phyloP scores from a whole-genome alignment of 805 yeast species.

The Candida bentonensis region DNA sequence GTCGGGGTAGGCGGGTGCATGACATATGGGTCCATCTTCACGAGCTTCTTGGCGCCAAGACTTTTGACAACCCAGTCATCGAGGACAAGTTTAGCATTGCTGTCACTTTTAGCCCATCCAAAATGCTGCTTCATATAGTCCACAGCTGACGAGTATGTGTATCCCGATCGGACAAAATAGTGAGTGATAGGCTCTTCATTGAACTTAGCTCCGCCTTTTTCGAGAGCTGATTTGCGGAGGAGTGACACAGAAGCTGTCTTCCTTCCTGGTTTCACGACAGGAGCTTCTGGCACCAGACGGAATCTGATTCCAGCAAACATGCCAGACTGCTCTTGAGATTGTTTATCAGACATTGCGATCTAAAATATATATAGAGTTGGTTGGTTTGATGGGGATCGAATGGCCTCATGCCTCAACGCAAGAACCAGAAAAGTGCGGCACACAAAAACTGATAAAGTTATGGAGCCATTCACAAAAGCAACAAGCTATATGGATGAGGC shows the following conservation, averaged over 20 bases:
- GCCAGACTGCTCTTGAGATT: not conserved
- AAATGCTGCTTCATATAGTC: conserved; percentile 1
- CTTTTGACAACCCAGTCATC: conserved; percentile 22
- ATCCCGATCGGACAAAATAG: conserved; percentile 3
- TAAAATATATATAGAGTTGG: not conserved
- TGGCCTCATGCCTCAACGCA: not conserved
- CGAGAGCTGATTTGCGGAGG: not conserved
- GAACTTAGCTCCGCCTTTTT: conserved; percentile 10
- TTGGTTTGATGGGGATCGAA: not conserved
- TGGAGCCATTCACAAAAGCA: not conserved
- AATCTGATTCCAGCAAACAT: conserved; percentile 1
- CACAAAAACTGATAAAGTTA: not conserved
- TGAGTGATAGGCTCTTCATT: conserved; percentile 4
- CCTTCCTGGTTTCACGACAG: not conserved
- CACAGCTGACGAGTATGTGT: not conserved
- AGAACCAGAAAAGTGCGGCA: not conserved
- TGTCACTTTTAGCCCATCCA: conserved; percentile 4
- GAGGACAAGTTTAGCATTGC: conserved; percentile 5
- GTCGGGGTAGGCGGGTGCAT: not conserved
- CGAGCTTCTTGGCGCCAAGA: conserved; percentile 12
- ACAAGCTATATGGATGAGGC: too few relatives aligned
- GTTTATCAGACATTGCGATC: not conserved
- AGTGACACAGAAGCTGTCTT: conserved; percentile 1
- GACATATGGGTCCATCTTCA: conserved; percentile 6
- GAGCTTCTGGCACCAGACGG: not conserved